Percentiles rank a stretch among this genome's conserved stretches.
These are phyloP conservation scores for Erodium trifolium DNA, from an alignment of 441 rosid genomes.

Conservation along the genomic window DNA sequence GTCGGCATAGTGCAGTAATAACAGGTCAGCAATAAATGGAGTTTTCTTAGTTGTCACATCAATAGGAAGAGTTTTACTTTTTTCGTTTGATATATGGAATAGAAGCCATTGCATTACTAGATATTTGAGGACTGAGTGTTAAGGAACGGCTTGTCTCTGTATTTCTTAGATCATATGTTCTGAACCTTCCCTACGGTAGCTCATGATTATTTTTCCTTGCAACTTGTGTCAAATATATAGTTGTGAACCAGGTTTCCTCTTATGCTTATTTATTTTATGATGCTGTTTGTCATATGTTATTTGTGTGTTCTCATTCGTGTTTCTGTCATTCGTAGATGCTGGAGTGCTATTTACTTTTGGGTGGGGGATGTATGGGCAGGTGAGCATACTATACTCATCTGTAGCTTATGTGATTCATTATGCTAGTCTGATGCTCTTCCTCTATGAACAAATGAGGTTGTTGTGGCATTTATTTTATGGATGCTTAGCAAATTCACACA, in stretches of 20 bases:
- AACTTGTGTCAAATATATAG: neutral
- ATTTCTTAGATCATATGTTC: neutral
- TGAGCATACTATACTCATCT: neutral
- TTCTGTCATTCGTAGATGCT: neutral
- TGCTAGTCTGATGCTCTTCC: neutral
- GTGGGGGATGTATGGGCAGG: slow-evolving; percentile 4
- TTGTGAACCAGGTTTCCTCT: neutral
- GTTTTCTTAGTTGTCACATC: neutral
- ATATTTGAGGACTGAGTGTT: neutral
- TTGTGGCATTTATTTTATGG: neutral
- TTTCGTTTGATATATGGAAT: neutral
- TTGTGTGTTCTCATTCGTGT: neutral
- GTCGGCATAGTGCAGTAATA: slow-evolving; percentile 83
- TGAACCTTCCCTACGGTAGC: neutral
- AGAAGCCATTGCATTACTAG: neutral
- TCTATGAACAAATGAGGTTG: neutral
- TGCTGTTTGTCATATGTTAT: neutral
- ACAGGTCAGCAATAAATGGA: slow-evolving; percentile 26
- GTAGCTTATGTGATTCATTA: neutral
- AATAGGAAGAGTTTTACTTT: neutral
- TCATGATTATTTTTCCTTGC: neutral
- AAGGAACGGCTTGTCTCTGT: neutral
- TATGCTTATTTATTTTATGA: neutral
- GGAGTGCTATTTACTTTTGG: slow-evolving; percentile 8
- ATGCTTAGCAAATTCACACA: neutral